Evolutionary conservation across 495 filamentous ascomycete genomes (phyloP).

Genomic region (Halenospora varia): DNA sequence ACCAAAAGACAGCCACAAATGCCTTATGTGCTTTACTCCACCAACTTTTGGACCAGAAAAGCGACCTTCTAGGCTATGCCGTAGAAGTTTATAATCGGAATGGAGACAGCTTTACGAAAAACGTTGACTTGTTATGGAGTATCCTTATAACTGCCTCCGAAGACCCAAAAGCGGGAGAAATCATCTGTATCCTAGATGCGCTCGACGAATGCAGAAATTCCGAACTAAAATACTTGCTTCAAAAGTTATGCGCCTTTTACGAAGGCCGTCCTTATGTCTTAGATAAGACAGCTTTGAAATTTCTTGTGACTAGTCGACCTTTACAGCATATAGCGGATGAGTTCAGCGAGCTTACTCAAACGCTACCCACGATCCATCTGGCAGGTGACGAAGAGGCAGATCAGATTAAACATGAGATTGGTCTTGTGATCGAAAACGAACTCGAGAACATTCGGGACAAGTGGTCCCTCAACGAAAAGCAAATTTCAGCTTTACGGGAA

Average conservation of each 20-base stretch:
- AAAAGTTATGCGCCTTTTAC: conserved; percentile 8
- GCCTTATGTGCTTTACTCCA: conserved; percentile 47
- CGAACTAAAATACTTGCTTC: conserved; percentile 9
- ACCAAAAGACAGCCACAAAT: conserved; percentile 35
- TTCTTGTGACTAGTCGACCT: conserved; percentile 46
- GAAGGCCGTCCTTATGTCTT: conserved; percentile 10
- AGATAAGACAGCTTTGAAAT: conserved; percentile 34
- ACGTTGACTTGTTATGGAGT: conserved; percentile 39
- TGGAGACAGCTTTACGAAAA: conserved; percentile 19
- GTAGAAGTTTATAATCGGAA: conserved; percentile 26
- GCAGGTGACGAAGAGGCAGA: conserved; percentile 34
- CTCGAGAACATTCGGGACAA: conserved; percentile 25
- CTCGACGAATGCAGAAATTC: conserved; percentile 35
- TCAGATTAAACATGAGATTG: conserved; percentile 40
- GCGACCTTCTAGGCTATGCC: conserved; percentile 26
- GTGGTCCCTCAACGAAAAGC: conserved; percentile 17
- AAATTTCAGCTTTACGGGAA: conserved; percentile 20
- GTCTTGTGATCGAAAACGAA: conserved; percentile 33
- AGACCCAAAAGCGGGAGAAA: conserved; percentile 35
- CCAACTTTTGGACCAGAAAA: conserved; percentile 37
- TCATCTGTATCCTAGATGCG: conserved; percentile 48
- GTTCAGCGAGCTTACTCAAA: conserved; percentile 28
- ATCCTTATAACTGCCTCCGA: conserved; percentile 31
- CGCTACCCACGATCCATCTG: conserved; percentile 26
- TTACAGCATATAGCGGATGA: conserved; percentile 32